These are phyloP conservation scores for Xylaria digitata DNA, from an alignment of 2,329 filamentous ascomycete species.

Conservation along the genomic window DNA sequence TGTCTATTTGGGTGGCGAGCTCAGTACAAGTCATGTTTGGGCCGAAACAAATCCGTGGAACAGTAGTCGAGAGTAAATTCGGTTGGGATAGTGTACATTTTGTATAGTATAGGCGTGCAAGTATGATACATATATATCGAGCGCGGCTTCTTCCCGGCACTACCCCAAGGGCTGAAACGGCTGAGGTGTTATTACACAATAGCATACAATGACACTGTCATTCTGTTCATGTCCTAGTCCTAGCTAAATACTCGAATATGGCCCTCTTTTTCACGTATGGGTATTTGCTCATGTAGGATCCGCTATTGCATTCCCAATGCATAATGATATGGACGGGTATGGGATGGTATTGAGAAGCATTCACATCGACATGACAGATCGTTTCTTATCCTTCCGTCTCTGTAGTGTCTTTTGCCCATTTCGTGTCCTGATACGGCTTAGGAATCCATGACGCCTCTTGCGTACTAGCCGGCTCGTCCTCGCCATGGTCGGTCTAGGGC, in stretches of 20 bases:
- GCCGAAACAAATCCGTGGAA: neutral
- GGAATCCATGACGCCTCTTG: slow-evolving; percentile 69
- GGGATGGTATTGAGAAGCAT: neutral
- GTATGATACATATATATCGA: slow-evolving; percentile 32
- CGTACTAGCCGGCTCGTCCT: slow-evolving; percentile 65
- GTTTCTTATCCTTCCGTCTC: slow-evolving; percentile 64
- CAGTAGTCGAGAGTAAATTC: neutral
- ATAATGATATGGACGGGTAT: neutral
- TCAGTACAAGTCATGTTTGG: neutral
- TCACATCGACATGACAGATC: slow-evolving; percentile 57
- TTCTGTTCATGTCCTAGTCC: neutral
- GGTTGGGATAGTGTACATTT: slow-evolving; percentile 26
- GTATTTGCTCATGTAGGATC: neutral
- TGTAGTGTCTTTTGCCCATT: slow-evolving; percentile 65
- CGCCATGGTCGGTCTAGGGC: slow-evolving; percentile 68
- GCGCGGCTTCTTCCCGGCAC: neutral
- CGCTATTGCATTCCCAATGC: neutral
- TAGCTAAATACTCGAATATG: neutral
- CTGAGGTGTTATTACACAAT: slow-evolving; percentile 49
- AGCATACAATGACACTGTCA: neutral
- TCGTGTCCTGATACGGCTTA: slow-evolving; percentile 62
- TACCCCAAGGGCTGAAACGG: slow-evolving; percentile 41
- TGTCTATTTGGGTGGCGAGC: neutral
- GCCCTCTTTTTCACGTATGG: neutral
- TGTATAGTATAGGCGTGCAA: neutral